phyloP scores from a whole-genome alignment of 1,284 basidiomycete genomes.

The Sporisorium scitamineum region DNA sequence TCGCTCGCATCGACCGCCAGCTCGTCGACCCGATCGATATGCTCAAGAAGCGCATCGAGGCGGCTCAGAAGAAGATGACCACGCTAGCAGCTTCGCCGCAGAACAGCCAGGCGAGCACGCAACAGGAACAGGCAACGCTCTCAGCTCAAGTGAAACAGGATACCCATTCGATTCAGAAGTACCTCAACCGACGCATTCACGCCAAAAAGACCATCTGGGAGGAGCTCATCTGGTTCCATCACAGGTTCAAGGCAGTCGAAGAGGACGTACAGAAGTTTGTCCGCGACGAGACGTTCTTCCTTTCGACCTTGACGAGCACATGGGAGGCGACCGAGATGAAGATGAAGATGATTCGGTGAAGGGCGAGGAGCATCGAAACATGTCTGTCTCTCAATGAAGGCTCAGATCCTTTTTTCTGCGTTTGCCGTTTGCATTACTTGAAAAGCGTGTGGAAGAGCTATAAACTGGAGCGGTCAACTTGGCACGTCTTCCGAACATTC shows the following conservation, averaged over 20 bases:
- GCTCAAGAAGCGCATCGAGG: slow-evolving; percentile 48
- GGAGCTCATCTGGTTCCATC: slow-evolving; percentile 50
- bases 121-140: slow-evolving; percentile 46
- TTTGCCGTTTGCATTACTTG: too few relatives aligned
- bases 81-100: slow-evolving; percentile 18
- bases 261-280: slow-evolving; percentile 37
- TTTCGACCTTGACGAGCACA: slow-evolving; percentile 19
- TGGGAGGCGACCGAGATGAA: slow-evolving; percentile 50
- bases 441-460: too few relatives aligned
- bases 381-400: neutral
- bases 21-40: slow-evolving; percentile 46
- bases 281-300: slow-evolving; percentile 31
- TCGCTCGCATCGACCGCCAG: slow-evolving; percentile 43
- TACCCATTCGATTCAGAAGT: slow-evolving; percentile 39
- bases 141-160: slow-evolving; percentile 39
- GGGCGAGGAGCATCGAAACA: neutral
- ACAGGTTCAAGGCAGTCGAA: slow-evolving; percentile 42
- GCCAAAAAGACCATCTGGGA: slow-evolving; percentile 50
- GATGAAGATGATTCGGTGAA: slow-evolving; percentile 49
- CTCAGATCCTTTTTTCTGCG: too few relatives aligned
- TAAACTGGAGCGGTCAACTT: too few relatives aligned
- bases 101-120: slow-evolving; percentile 9
- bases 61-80: slow-evolving; percentile 32
- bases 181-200: slow-evolving; percentile 42
- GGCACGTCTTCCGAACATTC: too few relatives aligned